Evolutionary conservation across 345 rosid genomes (phyloP), one percentile per base, ranked within the genome.

Genomic region (Boechera retrofracta): DNA sequence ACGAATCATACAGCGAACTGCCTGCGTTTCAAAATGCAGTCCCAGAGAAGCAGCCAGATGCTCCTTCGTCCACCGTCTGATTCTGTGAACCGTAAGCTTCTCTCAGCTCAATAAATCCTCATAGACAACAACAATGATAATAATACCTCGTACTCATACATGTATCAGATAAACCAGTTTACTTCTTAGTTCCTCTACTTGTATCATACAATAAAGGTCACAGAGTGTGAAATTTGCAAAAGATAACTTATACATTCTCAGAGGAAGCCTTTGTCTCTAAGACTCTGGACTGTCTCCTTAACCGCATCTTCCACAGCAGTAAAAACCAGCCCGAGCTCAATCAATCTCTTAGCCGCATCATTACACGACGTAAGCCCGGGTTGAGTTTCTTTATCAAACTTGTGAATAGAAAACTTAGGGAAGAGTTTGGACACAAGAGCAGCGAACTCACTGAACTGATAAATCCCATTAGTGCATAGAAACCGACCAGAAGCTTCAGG

Each of bases 391-490:
- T 73, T 79, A 1, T 24, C 44, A 73, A 91, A 88, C 79, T 82
- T 87, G 82, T 91, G 88, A 75, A 89, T 79, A 35, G 85, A 79
- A 77, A 77, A 88, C 65, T 85, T 77, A 31, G 94, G 98, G 80
- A 83, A 89, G 80, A 94, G 89, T 29, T 80, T 80, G 29, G 86
- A 86, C 32, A 88, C 89, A 24, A 66, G 82, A 45, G 77, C 82
- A 64, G 96, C 90, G 38, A 94, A 88, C 58, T 89, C 89, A 55
- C 87, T 75, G 60, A 91, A 89, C 80, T 89, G 90, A 75, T 85
- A 91, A 55, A 89, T 88, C 52, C 95, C 97, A 49, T 91, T 91
- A 29, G 89, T 87, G 81, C 97, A 91, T 6, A 91, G 86, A 69
- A 88, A 88, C 79, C 96, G 77, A 74, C 97, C 94, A 57, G 86